Conservation (phyloP, 495 filamentous ascomycete species). For the Podospora conica region DNA sequence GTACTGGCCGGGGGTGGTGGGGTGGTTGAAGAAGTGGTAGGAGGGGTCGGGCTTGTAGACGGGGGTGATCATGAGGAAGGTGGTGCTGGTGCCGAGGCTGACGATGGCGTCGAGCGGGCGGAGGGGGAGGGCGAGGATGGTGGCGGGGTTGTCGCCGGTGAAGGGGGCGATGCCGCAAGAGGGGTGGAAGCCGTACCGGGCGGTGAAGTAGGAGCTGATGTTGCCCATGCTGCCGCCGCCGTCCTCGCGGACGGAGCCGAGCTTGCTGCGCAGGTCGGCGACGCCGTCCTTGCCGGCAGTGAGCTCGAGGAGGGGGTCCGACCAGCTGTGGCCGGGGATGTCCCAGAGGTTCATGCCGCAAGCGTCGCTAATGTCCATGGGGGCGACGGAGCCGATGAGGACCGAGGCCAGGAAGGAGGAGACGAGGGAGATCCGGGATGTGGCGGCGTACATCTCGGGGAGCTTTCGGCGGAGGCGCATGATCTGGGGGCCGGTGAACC, state of each 20-base stretch:
- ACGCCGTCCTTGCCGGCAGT: slow-evolving; percentile 64
- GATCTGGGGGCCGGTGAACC: slow-evolving; percentile 98
- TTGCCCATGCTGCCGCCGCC: slow-evolving; percentile 72
- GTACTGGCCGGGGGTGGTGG: slow-evolving; percentile 71
- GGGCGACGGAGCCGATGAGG: slow-evolving; percentile 78
- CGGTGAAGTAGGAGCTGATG: slow-evolving; percentile 68
- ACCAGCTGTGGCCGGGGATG: slow-evolving; percentile 66
- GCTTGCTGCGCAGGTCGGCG: slow-evolving; percentile 64
- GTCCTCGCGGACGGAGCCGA: slow-evolving; percentile 72
- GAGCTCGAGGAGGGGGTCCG: slow-evolving; percentile 65
- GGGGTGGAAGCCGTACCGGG: slow-evolving; percentile 68
- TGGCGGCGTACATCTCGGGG: slow-evolving; percentile 72
- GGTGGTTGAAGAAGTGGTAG: slow-evolving; percentile 87
- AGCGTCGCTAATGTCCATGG: slow-evolving; percentile 89
- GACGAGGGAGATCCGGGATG: slow-evolving; percentile 82
- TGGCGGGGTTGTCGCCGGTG: slow-evolving; percentile 94
- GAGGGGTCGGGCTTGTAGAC: slow-evolving; percentile 80
- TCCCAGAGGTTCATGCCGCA: slow-evolving; percentile 98
- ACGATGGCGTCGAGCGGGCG: slow-evolving; percentile 86
- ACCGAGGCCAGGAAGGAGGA: slow-evolving; percentile 93
- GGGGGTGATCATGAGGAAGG: slow-evolving; percentile 92
- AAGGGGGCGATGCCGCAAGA: slow-evolving; percentile 75
- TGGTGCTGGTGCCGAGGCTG: slow-evolving; percentile 89
- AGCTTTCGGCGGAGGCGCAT: slow-evolving; percentile 74
- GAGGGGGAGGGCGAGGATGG: slow-evolving; percentile 84